Conservation (phyloP, 257 asterid species). For the Eustoma russellianum region DNA sequence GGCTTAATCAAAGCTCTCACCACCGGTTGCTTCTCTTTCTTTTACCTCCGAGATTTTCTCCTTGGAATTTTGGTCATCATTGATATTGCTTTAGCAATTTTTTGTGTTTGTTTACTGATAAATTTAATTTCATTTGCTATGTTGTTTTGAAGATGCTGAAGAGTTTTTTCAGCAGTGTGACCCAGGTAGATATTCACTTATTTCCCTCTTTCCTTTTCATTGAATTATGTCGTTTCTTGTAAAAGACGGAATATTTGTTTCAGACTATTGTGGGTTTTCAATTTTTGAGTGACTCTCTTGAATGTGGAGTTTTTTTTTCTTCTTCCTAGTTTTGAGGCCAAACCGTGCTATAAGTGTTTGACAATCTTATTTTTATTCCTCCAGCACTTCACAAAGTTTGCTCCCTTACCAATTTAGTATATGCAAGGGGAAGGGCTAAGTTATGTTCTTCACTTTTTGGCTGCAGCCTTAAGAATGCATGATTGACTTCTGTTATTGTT, state of each 20-base stretch:
- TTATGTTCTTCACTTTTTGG: too few relatives aligned
- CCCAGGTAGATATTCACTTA: constrained; percentile 23
- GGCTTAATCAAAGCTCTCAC: constrained; percentile 43
- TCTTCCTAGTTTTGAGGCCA: too few relatives aligned
- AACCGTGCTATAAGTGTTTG: too few relatives aligned
- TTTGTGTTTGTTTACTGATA: neutral
- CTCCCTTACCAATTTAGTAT: too few relatives aligned
- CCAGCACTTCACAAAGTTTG: too few relatives aligned
- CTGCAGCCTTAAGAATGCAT: too few relatives aligned
- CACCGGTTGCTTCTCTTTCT: constrained; percentile 22
- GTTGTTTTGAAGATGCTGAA: constrained; percentile 27
- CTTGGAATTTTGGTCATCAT: neutral
- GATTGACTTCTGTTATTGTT: too few relatives aligned
- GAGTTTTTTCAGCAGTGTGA: constrained; percentile 34
- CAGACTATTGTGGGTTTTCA: too few relatives aligned
- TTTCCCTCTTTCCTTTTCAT: constrained; percentile 1
- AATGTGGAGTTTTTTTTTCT: too few relatives aligned
- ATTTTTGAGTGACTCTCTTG: neutral
- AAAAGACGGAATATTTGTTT: neutral
- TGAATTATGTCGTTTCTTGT: neutral
- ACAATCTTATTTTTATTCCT: too few relatives aligned
- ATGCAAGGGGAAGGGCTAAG: too few relatives aligned
- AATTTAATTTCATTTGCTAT: neutral
- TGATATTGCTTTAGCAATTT: too few relatives aligned
- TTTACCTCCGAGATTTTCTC: neutral